These are phyloP conservation scores for Gossypium longicalyx DNA, from an alignment of 345 rosid species.

Conservation along the genomic window DNA sequence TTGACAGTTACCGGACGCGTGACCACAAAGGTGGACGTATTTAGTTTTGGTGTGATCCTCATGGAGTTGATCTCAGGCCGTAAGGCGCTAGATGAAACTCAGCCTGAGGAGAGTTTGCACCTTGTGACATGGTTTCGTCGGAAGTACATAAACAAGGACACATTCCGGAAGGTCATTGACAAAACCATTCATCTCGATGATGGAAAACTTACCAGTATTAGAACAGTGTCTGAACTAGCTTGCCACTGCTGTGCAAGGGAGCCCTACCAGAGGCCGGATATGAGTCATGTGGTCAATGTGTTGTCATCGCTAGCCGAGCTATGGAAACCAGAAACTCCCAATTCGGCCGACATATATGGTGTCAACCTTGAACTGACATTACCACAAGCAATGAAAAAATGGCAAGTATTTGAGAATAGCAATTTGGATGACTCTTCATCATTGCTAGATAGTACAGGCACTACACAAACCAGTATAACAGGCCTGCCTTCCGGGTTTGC, in stretches of 20 bases:
- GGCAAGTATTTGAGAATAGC: slow-evolving; percentile 60
- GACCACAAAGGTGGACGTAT: slow-evolving; percentile 80
- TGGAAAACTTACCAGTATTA: slow-evolving; percentile 49
- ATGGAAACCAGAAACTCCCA: slow-evolving; percentile 57
- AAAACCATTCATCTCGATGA: slow-evolving; percentile 38
- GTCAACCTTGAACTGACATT: slow-evolving; percentile 67
- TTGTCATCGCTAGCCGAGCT: slow-evolving; percentile 56
- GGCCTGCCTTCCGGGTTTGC: slow-evolving; percentile 54
- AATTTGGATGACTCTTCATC: slow-evolving; percentile 45
- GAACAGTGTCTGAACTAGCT: slow-evolving; percentile 64
- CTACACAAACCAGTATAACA: slow-evolving; percentile 53
- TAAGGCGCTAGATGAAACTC: slow-evolving; percentile 61
- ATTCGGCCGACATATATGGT: slow-evolving; percentile 47
- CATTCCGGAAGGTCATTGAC: slow-evolving; percentile 48
- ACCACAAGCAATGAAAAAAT: slow-evolving; percentile 63
- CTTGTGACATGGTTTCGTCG: slow-evolving; percentile 72
- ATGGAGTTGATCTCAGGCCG: slow-evolving; percentile 76
- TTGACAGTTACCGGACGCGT: slow-evolving; percentile 76
- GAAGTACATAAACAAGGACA: slow-evolving; percentile 47
- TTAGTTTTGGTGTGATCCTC: slow-evolving; percentile 77
- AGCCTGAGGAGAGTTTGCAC: slow-evolving; percentile 61
- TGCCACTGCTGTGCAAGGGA: slow-evolving; percentile 62
- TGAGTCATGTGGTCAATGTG: slow-evolving; percentile 65
- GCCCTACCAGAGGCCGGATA: slow-evolving; percentile 71
- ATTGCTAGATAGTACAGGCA: slow-evolving; percentile 33